Base-by-base conservation (phyloP, 768 basidiomycete genomes). In the Goffeauzyma gilvescens region DNA sequence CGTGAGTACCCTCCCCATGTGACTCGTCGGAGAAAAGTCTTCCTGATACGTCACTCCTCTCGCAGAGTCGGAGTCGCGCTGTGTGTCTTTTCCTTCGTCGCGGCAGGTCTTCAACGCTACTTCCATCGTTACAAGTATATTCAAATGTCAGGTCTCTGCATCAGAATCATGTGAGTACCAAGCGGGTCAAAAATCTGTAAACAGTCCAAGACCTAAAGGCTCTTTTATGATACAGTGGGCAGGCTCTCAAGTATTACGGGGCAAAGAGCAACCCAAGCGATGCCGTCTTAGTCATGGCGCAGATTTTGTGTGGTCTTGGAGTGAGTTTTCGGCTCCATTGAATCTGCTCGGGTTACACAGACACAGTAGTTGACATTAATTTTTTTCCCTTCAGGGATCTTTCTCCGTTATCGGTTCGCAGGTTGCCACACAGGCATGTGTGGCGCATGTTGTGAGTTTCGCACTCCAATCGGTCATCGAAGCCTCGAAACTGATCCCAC, bases 51-150 rank as follows among this genome's bases (percentile, higher is more conserved):
- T n/a, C n/a, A n/a, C n/a, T n/a, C n/a, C n/a, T 30, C 9, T n/a
- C 10, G 10, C 22, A 45, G 44, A 10, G 33, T 45, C 23, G 38
- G 37, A 5, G 54, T 55, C 41, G 52, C 42, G n/a, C 50, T 55
- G 12, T 63, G 64, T 45, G 36, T 52, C 22, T 60, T 63, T 43
- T 59, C 51, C n/a, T 41, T 65, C 23, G 12, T 59, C 14, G 62
- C 59, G 7, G 65, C 64, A 6, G 21, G 54, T 1, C 30, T 62
- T 26, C 49, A 53, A 32, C 45, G 55, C 14, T 55, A 48, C 36
- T 59, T 58, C 9, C 57, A 58, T 39, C 47, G 62, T n/a, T 66
- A 60, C 58, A 65, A 65, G 55, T 50, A 46, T 17, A 32, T 55
- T 20, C 59, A 62, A 45, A 27, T 64, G 24, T 35, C 43, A 12